Percentiles rank a stretch among this genome's conserved stretches.
phyloP scores from a whole-genome alignment of 768 basidiomycete genomes.

The Kwoniella mangroviensis region DNA sequence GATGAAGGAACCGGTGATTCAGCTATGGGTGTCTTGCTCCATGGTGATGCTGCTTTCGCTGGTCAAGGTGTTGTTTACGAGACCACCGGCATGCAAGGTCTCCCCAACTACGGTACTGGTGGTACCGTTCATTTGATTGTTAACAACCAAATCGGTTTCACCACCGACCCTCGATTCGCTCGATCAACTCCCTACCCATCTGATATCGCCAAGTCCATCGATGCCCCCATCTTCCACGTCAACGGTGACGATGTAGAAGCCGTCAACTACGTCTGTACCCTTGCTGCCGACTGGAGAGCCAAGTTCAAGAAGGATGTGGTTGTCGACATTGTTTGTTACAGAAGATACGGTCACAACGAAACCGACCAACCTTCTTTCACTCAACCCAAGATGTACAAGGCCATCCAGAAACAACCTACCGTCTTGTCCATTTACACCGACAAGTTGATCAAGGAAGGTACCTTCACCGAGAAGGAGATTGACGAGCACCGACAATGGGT shows the following conservation, averaged over 20 bases:
- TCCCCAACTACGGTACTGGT: constrained; percentile 94
- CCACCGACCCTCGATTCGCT: constrained; percentile 95
- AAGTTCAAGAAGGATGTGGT: constrained; percentile 99
- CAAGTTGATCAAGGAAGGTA: constrained; percentile 83
- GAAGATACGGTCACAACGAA: constrained; percentile 99
- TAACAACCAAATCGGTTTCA: constrained; percentile 99
- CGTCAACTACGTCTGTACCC: constrained; percentile 96
- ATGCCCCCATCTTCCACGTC: constrained; percentile 98
- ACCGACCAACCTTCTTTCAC: constrained; percentile 99
- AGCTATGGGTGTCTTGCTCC: constrained; percentile 93
- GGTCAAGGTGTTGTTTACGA: constrained; percentile 99
- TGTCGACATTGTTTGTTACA: constrained; percentile 97
- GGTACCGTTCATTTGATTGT: constrained; percentile 98
- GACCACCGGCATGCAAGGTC: constrained; percentile 96
- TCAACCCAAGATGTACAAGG: constrained; percentile 97
- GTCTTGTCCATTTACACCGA: constrained; percentile 90
- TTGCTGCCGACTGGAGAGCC: constrained; percentile 96
- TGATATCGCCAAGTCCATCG: constrained; percentile 97
- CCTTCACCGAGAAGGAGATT: constrained; percentile 93
- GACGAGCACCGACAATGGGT: constrained; percentile 99
- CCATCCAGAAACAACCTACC: constrained; percentile 91
- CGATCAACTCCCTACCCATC: constrained; percentile 98
- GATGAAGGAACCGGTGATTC: constrained; percentile 79
- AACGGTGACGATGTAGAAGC: constrained; percentile 99
- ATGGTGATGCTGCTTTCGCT: constrained; percentile 98